phyloP scores from a whole-genome alignment of 208 protist species.

The Leishmania arabica region DNA sequence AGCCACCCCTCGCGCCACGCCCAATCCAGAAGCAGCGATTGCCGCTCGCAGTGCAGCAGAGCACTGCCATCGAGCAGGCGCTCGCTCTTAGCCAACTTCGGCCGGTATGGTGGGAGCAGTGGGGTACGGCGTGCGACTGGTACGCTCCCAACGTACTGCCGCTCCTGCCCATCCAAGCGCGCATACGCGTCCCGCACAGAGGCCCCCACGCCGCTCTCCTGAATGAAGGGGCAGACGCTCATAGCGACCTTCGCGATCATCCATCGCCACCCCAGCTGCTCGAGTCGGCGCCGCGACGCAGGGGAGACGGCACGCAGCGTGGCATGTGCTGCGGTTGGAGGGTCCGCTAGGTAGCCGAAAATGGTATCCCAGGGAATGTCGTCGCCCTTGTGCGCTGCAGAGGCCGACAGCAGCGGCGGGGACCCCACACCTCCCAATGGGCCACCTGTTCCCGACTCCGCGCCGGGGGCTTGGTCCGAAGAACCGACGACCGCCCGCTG shows the following conservation, averaged over 20 bases:
- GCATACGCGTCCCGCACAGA: slow-evolving; percentile 28
- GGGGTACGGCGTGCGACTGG: slow-evolving; percentile 27
- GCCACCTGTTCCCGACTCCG: neutral
- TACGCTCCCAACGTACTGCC: slow-evolving; percentile 30
- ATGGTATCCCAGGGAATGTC: slow-evolving; percentile 17
- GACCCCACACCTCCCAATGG: neutral
- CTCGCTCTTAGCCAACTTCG: neutral
- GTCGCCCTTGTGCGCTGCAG: neutral
- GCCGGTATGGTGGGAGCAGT: neutral
- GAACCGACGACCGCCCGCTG: neutral
- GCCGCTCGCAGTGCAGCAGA: slow-evolving; percentile 38
- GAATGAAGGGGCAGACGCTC: slow-evolving; percentile 18
- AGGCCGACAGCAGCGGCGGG: neutral
- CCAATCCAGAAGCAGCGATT: slow-evolving; percentile 38
- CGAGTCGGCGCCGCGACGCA: slow-evolving; percentile 14
- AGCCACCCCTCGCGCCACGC: slow-evolving; percentile 36
- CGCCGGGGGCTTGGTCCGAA: neutral
- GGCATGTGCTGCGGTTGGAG: neutral
- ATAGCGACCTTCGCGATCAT: slow-evolving; percentile 9
- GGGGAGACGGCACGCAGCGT: slow-evolving; percentile 25
- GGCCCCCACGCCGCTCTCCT: slow-evolving; percentile 13
- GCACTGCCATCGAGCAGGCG: slow-evolving; percentile 13
- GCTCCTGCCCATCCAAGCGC: slow-evolving; percentile 33
- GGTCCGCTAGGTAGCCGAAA: slow-evolving; percentile 4
- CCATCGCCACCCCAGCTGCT: slow-evolving; percentile 29